Evolutionary conservation across 2,329 filamentous ascomycete species (phyloP).

Genomic region (Paecilomyces formosus): DNA sequence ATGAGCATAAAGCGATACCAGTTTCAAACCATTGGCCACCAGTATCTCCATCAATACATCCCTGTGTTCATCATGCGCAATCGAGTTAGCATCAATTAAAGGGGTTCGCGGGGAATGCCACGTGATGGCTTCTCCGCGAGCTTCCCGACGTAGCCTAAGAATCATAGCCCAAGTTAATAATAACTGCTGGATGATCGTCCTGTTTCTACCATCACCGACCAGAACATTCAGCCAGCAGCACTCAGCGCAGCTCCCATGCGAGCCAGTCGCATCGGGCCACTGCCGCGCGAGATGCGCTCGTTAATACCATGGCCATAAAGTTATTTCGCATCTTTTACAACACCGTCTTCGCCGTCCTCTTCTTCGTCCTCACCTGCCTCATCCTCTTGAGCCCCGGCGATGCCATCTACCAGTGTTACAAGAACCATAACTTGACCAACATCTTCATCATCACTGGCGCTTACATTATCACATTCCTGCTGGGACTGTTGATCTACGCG

Average conservation of each 20-base stretch:
- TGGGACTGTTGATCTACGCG: constrained; percentile 70
- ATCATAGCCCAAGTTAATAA: too few relatives aligned
- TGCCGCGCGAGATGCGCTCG: constrained; percentile 9
- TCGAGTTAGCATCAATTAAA: background rate
- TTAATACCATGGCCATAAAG: constrained; percentile 22
- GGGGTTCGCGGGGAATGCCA: background rate
- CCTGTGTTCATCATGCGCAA: background rate
- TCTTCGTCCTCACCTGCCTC: constrained; percentile 63
- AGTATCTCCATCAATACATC: background rate
- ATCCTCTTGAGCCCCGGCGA: constrained; percentile 76
- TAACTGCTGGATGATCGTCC: background rate
- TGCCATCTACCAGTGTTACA: constrained; percentile 67
- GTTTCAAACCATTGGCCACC: background rate
- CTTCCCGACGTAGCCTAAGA: too few relatives aligned
- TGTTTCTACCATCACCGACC: background rate
- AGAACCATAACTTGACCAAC: constrained; percentile 63
- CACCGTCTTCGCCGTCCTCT: constrained; percentile 68
- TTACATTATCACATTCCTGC: constrained; percentile 64
- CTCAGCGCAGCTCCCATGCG: constrained; percentile 1
- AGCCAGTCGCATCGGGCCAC: constrained; percentile 9
- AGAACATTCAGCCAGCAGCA: constrained; percentile 1
- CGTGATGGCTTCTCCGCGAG: background rate
- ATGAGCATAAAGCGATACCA: background rate
- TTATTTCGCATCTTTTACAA: constrained; percentile 77
- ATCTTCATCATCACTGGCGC: constrained; percentile 72